Evolutionary conservation across 352 stramenopile species (phyloP).

Genomic region (Globisporangium middletonii): DNA sequence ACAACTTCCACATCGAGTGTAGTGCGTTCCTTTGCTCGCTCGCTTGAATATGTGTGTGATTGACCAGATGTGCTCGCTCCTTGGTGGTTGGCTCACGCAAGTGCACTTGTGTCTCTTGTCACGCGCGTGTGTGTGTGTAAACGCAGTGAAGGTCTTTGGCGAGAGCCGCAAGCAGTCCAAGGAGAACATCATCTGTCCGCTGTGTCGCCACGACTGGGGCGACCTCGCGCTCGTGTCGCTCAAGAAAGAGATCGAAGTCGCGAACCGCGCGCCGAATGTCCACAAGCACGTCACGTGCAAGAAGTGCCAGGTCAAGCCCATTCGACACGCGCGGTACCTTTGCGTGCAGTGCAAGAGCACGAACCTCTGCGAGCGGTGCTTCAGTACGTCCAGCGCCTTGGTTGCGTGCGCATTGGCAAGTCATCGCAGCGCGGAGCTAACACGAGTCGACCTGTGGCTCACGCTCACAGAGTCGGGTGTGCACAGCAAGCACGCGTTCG

Average conservation of each 20-base stretch:
- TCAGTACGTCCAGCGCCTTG: constrained; percentile 33
- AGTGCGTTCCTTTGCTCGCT: constrained; percentile 24
- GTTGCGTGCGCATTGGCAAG: background rate
- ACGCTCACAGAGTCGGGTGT: constrained; percentile 37
- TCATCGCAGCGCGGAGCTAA: too few relatives aligned
- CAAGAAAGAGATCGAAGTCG: constrained; percentile 67
- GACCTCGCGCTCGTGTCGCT: constrained; percentile 50
- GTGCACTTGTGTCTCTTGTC: background rate
- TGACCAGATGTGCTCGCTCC: background rate
- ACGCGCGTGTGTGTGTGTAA: background rate
- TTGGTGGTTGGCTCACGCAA: constrained; percentile 1
- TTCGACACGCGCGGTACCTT: constrained; percentile 72
- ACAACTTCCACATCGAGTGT: constrained; percentile 72
- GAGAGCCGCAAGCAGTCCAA: constrained; percentile 78
- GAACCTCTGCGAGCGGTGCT: constrained; percentile 71
- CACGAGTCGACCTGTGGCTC: too few relatives aligned
- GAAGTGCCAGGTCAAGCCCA: constrained; percentile 71
- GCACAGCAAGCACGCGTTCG: constrained; percentile 63
- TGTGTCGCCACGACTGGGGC: constrained; percentile 81
- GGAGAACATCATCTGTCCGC: constrained; percentile 77
- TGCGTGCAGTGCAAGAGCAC: constrained; percentile 77
- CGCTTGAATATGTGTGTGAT: background rate
- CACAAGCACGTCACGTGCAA: constrained; percentile 60
- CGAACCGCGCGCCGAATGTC: constrained; percentile 67
- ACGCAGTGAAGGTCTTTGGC: constrained; percentile 75